Conservation (phyloP, 1,139 yeast genomes). For the Scheffersomyces segobiensis region DNA sequence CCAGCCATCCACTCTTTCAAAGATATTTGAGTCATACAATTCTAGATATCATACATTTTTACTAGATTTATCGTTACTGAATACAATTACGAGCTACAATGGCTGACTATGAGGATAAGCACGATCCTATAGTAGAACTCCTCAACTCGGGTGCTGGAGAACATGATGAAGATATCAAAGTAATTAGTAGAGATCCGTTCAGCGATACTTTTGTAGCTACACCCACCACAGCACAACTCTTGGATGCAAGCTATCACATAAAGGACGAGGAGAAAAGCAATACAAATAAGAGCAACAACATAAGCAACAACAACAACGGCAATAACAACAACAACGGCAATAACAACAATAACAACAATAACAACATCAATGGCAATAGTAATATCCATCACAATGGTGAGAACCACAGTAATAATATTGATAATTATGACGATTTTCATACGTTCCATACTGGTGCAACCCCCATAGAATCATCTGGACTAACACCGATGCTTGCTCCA, state of each 20-base stretch:
- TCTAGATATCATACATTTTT: not conserved
- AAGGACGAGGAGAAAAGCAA: slow-evolving; percentile 8
- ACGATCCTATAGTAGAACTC: slow-evolving; percentile 15
- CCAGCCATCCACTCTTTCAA: not conserved
- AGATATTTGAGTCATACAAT: not conserved
- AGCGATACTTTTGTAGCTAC: not conserved
- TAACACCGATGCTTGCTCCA: slow-evolving; percentile 11
- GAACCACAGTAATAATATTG: not conserved
- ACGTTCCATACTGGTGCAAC: slow-evolving; percentile 5
- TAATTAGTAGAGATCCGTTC: slow-evolving; percentile 27
- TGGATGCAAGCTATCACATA: not conserved
- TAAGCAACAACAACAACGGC: not conserved
- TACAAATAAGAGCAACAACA: slow-evolving; percentile 8
- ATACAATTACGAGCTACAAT: not conserved
- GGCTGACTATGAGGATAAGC: slow-evolving; percentile 2
- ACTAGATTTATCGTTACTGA: not conserved
- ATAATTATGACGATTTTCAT: slow-evolving; percentile 13
- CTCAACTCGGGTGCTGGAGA: slow-evolving; percentile 11
- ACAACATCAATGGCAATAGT: too few species aligned
- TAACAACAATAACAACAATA: slow-evolving; percentile 1
- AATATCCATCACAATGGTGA: too few species aligned
- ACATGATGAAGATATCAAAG: slow-evolving; percentile 36
- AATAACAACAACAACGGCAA: slow-evolving; percentile 1
- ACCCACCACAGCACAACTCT: slow-evolving; percentile 6
- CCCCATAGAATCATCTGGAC: slow-evolving; percentile 9